These are phyloP conservation scores for Taphrina pruni DNA, from an alignment of 1,139 yeast species.

Conservation along the genomic window DNA sequence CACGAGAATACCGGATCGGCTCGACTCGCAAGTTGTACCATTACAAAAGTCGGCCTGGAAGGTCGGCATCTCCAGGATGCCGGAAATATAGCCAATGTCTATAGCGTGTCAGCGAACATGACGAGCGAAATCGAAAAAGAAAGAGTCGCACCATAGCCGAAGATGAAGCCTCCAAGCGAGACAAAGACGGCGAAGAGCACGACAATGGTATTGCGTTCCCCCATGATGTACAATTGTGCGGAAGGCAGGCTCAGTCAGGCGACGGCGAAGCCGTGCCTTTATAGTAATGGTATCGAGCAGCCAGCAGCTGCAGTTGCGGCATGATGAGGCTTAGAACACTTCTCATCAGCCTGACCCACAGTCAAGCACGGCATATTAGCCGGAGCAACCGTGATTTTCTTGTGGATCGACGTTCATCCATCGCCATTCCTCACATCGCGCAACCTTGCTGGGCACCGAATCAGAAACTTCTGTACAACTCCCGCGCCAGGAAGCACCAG, in stretches of 20 bases:
- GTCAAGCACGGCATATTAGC: not conserved
- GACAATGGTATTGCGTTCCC: conserved; percentile 10
- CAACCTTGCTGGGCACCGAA: too few species aligned
- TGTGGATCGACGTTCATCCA: not conserved
- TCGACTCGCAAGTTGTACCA: conserved; percentile 52
- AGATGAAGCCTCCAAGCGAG: conserved; percentile 63
- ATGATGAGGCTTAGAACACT: conserved; percentile 1
- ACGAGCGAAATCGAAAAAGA: not conserved
- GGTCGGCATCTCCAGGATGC: conserved; percentile 62
- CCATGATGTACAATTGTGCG: not conserved
- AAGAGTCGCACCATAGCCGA: conserved; percentile 54
- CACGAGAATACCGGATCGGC: conserved; percentile 57
- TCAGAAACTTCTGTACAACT: too few species aligned
- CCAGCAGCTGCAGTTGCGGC: not conserved
- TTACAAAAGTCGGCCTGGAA: conserved; percentile 50
- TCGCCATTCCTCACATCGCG: too few species aligned
- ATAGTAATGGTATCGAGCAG: not conserved
- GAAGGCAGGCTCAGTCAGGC: not conserved
- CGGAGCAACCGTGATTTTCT: not conserved
- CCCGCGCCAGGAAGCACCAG: too few species aligned
- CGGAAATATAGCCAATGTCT: conserved; percentile 66
- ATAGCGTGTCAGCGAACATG: not conserved
- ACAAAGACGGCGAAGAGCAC: conserved; percentile 53
- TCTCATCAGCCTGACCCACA: not conserved
- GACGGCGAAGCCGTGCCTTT: conserved; percentile 7